Base-by-base conservation (phyloP, 345 rosid genomes). In the Heritiera fomes region DNA sequence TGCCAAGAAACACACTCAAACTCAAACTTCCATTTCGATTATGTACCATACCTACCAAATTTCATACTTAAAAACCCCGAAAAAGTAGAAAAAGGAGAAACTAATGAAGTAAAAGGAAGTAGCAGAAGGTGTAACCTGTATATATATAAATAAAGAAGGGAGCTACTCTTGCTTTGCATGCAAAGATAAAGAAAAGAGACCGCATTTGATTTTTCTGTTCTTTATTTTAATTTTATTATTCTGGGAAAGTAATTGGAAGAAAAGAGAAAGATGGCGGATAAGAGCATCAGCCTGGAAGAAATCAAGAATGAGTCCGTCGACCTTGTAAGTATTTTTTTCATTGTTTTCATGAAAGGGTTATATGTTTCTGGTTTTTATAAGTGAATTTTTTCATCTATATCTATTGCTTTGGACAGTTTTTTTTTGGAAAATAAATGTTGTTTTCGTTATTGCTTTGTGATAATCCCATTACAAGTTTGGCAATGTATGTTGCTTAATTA, bases 291-390 rank as follows among this genome's bases (percentile, higher is more conserved):
- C 86, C 82, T 91, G 86, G 93, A 91, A 66, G 91, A 81, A 65
- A 89, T 91, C 86, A 88, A 71, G 89, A 91, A 89, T 69, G 95
- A 91, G 85, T 82, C 83, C 18, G 83, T 91, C 80, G 94, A 91
- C 83, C 86, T 91, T 79, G 95, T 89, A 82, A 77, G 75, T 30
- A 15, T 32, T 50, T 50, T 50, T 50, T 14, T 28, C 20, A 13
- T 70, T 70, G 20, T n/a, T 58, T 58, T n/a, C 60, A 56, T 56
- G 58, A 52, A 49, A 55, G 23, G 7, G 23, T 41, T 41, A 0
- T 41, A 2, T 3, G 43, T 41, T 41, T 41, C 6, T 41, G 43
- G 43, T 41, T 70, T 70, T 69, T 11, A 20, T 28, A 68, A 2
- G 8, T 7, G 50, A 47, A 8, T 47, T 47, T 47, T 47, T 38